Evolutionary conservation across 1,284 basidiomycete species (phyloP), one percentile per base, ranked within the genome.

Genomic region (Pseudozyma sp.): DNA sequence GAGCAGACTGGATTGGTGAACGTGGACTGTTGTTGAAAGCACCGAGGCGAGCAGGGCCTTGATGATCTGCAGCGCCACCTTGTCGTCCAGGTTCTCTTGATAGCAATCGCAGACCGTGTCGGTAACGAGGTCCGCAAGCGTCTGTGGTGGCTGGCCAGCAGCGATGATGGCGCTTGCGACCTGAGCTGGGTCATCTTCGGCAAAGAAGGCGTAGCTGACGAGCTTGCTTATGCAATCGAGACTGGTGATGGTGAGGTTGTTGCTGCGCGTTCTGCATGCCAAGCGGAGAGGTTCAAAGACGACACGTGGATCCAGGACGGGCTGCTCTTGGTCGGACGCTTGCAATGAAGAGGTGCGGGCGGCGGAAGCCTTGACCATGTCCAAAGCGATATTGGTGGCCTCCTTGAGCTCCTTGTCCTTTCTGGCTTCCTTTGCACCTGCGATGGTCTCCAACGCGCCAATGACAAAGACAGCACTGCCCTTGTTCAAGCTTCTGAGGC

Each of bases 221-320:
- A 84, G 72, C 62, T 84, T 84, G 55, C 81, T 73, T 44, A 84
- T 79, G 71, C 83, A 84, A 57, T 84, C 83, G 30, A 84, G 66
- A 44, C 77, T 68, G 40, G 75, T 79, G 56, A 79, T 79, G 61
- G 71, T 77, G 50, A 83, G 69, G 44, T 74, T 71, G 39, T 79
- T 73, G 70, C 66, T 83, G 42, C 73, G 59, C 14, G 81, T 80
- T 37, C 62, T 64, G 68, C 81, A 82, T 11, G 83, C 82, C 8
- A 83, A 56, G 13, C 81, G 71, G 17, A 84, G 73, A 7, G 83
- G 83, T 55, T 83, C 83, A 46, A 84, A 84, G 51, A 84, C 80
- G 37, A 81, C 77, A 5, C 79, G 67, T 9, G 83, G 82, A 55
- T 84, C 83, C 34, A 84, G 46, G 42, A 80, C 69, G 16, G 74